phyloP scores from a whole-genome alignment of 371 early-diverging fungal species.

The Haplosporangium sp. region DNA sequence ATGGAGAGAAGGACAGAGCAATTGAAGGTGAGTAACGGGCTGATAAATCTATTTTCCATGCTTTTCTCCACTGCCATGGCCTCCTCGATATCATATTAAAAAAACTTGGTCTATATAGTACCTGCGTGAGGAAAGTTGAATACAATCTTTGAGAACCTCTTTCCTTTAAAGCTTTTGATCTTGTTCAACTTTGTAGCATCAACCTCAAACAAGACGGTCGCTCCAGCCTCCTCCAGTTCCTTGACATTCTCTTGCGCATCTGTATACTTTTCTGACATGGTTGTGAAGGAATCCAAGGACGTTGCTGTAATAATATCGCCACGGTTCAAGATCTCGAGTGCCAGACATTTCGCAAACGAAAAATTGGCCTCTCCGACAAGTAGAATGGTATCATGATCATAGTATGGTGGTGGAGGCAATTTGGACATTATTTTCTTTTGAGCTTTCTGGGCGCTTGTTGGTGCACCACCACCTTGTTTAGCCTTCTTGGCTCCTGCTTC shows the following conservation, averaged over 20 bases:
- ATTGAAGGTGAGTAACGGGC: neutral
- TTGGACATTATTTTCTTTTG: constrained; percentile 42
- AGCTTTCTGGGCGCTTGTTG: constrained; percentile 22
- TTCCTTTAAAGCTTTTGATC: constrained; percentile 65
- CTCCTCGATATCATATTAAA: neutral
- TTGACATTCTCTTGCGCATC: constrained; percentile 78
- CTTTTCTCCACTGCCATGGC: neutral
- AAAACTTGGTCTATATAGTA: constrained; percentile 22
- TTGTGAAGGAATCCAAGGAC: constrained; percentile 78
- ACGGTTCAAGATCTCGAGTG: constrained; percentile 63
- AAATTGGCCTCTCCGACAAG: constrained; percentile 90
- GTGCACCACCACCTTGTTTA: constrained; percentile 11
- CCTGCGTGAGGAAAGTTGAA: constrained; percentile 98
- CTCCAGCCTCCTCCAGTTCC: constrained; percentile 66
- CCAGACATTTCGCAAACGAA: constrained; percentile 82
- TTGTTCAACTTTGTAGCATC: constrained; percentile 84
- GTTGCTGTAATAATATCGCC: constrained; percentile 80
- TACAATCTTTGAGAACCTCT: constrained; percentile 82
- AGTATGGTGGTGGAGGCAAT: constrained; percentile 59
- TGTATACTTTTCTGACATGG: constrained; percentile 79
- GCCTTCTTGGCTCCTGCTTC: constrained; percentile 31
- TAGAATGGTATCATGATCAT: constrained; percentile 65
- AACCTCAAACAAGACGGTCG: constrained; percentile 78
- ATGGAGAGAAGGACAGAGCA: neutral
- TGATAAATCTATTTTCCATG: neutral